Conservation (phyloP, 139 green algal species). For the Gonium pectorale region DNA sequence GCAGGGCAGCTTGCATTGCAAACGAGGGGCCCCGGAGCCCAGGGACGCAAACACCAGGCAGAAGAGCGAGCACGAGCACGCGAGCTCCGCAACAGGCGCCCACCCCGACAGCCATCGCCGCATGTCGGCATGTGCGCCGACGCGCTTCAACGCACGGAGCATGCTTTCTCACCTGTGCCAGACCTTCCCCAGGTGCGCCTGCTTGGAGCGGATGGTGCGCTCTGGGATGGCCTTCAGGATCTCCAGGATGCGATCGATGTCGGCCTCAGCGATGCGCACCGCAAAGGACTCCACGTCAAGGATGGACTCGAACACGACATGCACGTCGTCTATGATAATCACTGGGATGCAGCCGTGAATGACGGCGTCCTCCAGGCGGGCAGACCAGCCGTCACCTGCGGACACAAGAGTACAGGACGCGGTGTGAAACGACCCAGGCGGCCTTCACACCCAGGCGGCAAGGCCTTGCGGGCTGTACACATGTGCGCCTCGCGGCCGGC, state of each 20-base stretch:
- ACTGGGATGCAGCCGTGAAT: slow-evolving; percentile 81
- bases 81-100: too few species aligned
- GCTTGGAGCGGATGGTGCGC: slow-evolving; percentile 2
- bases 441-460: too few species aligned
- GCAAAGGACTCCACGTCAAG: slow-evolving; percentile 31
- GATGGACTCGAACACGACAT: slow-evolving; percentile 46
- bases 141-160: too few species aligned
- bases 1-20: not conserved
- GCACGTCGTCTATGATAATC: slow-evolving; percentile 63
- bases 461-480: too few species aligned
- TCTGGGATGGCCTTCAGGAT: slow-evolving; percentile 21
- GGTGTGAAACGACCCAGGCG: too few species aligned
- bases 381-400: slow-evolving; percentile 65
- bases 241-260: not conserved
- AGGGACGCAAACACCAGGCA: too few species aligned
- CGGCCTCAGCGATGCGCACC: slow-evolving; percentile 12
- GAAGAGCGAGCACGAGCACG: too few species aligned
- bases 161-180: slow-evolving; percentile 46
- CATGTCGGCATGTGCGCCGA: too few species aligned
- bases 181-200: slow-evolving; percentile 34
- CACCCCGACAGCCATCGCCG: too few species aligned
- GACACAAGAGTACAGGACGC: too few species aligned
- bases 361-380: slow-evolving; percentile 67
- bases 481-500: too few species aligned
- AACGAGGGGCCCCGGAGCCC: too few species aligned